Evolutionary conservation across 305 asterid species (phyloP).

Genomic region (Solanum chacoense): DNA sequence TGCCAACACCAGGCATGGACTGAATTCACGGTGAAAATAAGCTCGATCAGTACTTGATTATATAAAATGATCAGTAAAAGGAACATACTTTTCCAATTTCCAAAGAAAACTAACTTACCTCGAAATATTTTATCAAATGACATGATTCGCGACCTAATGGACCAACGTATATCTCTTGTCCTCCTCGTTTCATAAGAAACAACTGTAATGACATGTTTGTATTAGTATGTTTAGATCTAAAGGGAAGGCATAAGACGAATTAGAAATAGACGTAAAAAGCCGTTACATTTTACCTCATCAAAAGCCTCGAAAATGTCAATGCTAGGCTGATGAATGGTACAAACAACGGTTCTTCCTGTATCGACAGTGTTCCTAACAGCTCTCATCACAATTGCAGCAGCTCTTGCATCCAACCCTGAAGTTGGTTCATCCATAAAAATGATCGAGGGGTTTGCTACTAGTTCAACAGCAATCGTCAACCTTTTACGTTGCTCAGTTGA

Average conservation of each 20-base stretch:
- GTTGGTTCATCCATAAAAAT: slow-evolving; percentile 35
- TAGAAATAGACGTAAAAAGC: neutral
- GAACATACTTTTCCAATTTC: neutral
- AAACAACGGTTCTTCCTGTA: slow-evolving; percentile 22
- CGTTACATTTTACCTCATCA: slow-evolving; percentile 13
- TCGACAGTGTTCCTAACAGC: slow-evolving; percentile 25
- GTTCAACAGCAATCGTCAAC: slow-evolving; percentile 30
- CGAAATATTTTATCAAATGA: slow-evolving; percentile 17
- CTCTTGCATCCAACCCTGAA: slow-evolving; percentile 32
- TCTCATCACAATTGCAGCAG: slow-evolving; percentile 36
- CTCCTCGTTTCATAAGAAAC: slow-evolving; percentile 22
- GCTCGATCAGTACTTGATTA: neutral
- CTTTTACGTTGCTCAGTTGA: slow-evolving; percentile 32
- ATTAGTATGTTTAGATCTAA: neutral
- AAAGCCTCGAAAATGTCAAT: slow-evolving; percentile 27
- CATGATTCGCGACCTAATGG: slow-evolving; percentile 17
- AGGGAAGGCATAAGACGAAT: neutral
- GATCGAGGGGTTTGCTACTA: slow-evolving; percentile 32
- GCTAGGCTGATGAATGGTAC: slow-evolving; percentile 27
- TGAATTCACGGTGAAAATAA: neutral
- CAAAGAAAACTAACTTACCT: slow-evolving; percentile 5
- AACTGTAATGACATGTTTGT: slow-evolving; percentile 2
- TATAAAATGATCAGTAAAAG: neutral
- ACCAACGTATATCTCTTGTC: slow-evolving; percentile 24
- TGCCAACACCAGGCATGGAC: slow-evolving; percentile 32